phyloP scores from a whole-genome alignment of 306 rosid genomes.

The Sechiopsis laciniata region DNA sequence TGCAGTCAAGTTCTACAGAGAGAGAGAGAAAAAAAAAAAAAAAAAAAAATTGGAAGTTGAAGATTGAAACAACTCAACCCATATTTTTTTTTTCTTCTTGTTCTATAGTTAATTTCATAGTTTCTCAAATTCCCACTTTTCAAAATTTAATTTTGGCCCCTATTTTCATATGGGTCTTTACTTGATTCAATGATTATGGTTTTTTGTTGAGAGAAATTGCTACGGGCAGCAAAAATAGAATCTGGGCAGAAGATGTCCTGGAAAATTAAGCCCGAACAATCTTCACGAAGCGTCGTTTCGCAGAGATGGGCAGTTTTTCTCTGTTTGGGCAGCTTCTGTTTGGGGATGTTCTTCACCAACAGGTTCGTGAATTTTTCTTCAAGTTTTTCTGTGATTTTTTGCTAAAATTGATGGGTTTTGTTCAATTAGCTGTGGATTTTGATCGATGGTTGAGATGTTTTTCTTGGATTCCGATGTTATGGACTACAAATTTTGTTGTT shows the following conservation, averaged over 20 bases:
- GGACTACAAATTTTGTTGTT: not conserved
- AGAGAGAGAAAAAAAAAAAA: not conserved
- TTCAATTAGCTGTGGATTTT: conserved; percentile 1
- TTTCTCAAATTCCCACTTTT: conserved; percentile 4
- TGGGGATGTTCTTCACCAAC: conserved; percentile 24
- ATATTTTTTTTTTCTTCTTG: not conserved
- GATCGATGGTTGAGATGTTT: not conserved
- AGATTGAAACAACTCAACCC: not conserved
- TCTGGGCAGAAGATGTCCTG: conserved; percentile 20
- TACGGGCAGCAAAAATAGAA: not conserved
- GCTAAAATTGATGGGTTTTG: not conserved
- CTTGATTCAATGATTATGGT: not conserved
- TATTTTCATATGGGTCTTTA: conserved; percentile 9
- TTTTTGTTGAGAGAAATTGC: not conserved
- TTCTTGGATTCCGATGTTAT: not conserved
- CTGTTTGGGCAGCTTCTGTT: conserved; percentile 25
- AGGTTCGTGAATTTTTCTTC: not conserved
- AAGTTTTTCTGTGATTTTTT: not conserved
- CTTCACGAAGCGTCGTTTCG: conserved; percentile 18
- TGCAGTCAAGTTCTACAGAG: conserved; percentile 4
- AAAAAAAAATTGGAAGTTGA: not conserved
- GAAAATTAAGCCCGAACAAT: conserved; percentile 19
- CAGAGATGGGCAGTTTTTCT: conserved; percentile 24
- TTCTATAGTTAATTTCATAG: not conserved
- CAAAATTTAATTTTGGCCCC: not conserved